A percentile compares a stretch with the other conserved stretches of the same genome.
phyloP scores from a whole-genome alignment of 2,329 filamentous ascomycete genomes.

The Pseudogymnoascus sp. region DNA sequence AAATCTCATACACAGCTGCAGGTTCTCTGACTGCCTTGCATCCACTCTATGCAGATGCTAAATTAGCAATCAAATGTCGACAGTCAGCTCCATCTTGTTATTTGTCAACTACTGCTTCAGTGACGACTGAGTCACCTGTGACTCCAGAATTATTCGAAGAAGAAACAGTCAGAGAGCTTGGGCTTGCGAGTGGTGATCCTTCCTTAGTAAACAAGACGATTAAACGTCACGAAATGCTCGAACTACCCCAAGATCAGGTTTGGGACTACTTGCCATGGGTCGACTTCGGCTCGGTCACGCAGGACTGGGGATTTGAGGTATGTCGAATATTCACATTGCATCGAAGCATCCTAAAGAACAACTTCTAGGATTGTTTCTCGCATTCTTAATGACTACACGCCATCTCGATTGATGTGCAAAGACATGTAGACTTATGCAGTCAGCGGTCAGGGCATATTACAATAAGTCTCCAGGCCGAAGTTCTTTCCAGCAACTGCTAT shows the following conservation, averaged over 20 bases:
- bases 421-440: neutral
- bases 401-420: neutral
- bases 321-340: neutral
- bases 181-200: conserved; percentile 3
- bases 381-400: neutral
- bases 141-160: neutral
- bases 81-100: neutral
- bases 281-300: neutral
- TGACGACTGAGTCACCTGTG: neutral
- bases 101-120: neutral
- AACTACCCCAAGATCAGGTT: neutral
- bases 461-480: too few relatives aligned
- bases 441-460: too few relatives aligned
- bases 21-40: neutral
- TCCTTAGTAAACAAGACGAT: conserved; percentile 1
- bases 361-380: conserved; percentile 5
- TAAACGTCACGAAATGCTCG: neutral
- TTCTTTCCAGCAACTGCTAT: too few relatives aligned
- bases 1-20: conserved; percentile 3
- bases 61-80: neutral
- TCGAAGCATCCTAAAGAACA: neutral
- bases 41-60: neutral
- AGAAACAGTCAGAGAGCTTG: neutral
- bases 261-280: conserved; percentile 1
- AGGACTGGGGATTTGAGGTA: conserved; percentile 4